A percentile compares a stretch with the other conserved stretches of the same genome.
phyloP scores from a whole-genome alignment of 2,329 filamentous ascomycete species.

The Pseudogymnoascus sp. region DNA sequence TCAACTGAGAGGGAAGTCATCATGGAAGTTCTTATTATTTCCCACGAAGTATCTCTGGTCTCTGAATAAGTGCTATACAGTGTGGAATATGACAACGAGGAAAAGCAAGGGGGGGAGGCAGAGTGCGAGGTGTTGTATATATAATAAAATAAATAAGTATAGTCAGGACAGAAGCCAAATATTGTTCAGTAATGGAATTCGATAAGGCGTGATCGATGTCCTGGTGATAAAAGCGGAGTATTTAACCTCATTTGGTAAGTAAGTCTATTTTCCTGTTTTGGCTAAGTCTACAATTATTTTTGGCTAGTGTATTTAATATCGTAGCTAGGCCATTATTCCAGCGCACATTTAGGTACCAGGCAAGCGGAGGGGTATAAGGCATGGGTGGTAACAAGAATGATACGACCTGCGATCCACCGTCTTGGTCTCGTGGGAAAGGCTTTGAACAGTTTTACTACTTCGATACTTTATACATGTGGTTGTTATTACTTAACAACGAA shows the following conservation, averaged over 20 bases:
- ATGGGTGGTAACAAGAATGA: background rate
- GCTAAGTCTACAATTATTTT: background rate
- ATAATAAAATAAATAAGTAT: background rate
- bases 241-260: background rate
- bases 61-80: background rate
- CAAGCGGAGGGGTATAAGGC: background rate
- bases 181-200: background rate
- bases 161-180: background rate
- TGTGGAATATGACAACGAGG: background rate
- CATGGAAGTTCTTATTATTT: background rate
- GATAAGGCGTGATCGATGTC: background rate
- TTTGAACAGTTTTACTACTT: background rate
- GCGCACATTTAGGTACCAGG: background rate
- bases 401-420: background rate
- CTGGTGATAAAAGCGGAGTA: background rate
- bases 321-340: background rate
- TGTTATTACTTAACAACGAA: background rate
- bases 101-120: background rate
- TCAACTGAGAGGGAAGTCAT: slow-evolving; percentile 22
- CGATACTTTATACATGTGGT: background rate
- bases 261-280: background rate
- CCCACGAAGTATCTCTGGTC: background rate
- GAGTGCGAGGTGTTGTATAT: background rate
- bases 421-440: background rate
- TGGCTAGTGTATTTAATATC: background rate